These are phyloP conservation scores for Vitis rotundifolia DNA, from an alignment of 164 flowering plant genomes.

Conservation along the genomic window DNA sequence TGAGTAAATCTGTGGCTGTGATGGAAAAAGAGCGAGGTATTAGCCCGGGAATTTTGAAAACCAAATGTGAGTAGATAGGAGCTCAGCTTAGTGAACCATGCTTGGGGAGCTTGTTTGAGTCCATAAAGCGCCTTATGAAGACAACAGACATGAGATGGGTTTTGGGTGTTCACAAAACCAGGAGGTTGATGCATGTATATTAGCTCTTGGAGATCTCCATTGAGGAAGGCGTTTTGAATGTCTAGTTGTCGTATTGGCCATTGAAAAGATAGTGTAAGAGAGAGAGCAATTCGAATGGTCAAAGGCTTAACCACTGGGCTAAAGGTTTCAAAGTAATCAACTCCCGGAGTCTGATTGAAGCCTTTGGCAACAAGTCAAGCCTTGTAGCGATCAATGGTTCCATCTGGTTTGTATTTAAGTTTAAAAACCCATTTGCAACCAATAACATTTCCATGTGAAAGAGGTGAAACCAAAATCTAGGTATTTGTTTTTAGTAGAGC, in stretches of 20 bases:
- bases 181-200: slow-evolving; percentile 5
- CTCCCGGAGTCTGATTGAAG: too few species aligned
- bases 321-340: slow-evolving; percentile 8
- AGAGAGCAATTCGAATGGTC: not conserved
- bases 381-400: too few species aligned
- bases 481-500: too few species aligned
- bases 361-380: too few species aligned
- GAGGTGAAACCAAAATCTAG: too few species aligned
- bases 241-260: slow-evolving; percentile 3
- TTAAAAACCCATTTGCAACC: too few species aligned
- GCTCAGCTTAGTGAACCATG: slow-evolving; percentile 1
- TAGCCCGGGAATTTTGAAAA: not conserved
- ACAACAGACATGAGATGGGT: not conserved
- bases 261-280: not conserved
- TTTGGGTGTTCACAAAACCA: not conserved
- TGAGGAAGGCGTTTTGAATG: slow-evolving; percentile 2
- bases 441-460: too few species aligned
- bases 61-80: not conserved
- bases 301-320: slow-evolving; percentile 9
- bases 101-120: slow-evolving; percentile 12
- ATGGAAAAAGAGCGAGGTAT: not conserved
- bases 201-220: slow-evolving; percentile 2
- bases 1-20: not conserved
- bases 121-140: slow-evolving; percentile 12
- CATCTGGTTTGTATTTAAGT: too few species aligned